A percentile compares a stretch with the other conserved stretches of the same genome.
These are phyloP conservation scores for Yamadazyma pseudoaaseri DNA, from an alignment of 1,139 yeast species.

Conservation along the genomic window DNA sequence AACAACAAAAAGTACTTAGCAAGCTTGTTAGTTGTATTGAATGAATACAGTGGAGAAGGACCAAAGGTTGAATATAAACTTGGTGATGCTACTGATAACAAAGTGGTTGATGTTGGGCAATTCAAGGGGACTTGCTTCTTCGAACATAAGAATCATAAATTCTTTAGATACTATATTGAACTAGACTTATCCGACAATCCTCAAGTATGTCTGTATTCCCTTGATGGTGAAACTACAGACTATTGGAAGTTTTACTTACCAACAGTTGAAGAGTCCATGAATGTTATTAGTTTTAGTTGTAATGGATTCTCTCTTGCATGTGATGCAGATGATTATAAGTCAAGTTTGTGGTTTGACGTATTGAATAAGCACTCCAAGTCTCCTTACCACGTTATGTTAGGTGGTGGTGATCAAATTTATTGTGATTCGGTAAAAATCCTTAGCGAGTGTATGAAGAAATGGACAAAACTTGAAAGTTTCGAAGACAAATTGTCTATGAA, in stretches of 20 bases:
- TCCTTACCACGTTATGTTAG: conserved; percentile 91
- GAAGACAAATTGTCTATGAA: conserved; percentile 22
- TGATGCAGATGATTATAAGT: conserved; percentile 63
- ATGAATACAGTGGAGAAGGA: conserved; percentile 30
- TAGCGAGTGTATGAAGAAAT: conserved; percentile 53
- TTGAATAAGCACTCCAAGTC: conserved; percentile 54
- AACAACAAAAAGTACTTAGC: conserved; percentile 57
- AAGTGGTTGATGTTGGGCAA: conserved; percentile 30
- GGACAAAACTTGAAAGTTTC: conserved; percentile 59
- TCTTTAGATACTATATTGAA: conserved; percentile 62
- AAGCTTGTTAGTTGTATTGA: conserved; percentile 59
- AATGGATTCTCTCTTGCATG: conserved; percentile 87
- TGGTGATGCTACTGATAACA: conserved; percentile 30
- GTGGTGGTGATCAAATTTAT: conserved; percentile 97
- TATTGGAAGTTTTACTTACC: conserved; percentile 60
- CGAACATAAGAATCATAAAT: conserved; percentile 48
- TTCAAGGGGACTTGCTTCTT: conserved; percentile 46
- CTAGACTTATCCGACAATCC: conserved; percentile 47
- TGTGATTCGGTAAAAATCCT: conserved; percentile 75
- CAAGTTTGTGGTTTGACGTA: conserved; percentile 86
- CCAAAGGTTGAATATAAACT: conserved; percentile 40
- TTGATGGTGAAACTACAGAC: conserved; percentile 44
- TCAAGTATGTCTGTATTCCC: conserved; percentile 58
- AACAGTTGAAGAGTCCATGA: conserved; percentile 61
- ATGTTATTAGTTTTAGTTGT: conserved; percentile 79